A percentile compares a stretch with the other conserved stretches of the same genome.
phyloP scores from a whole-genome alignment of 495 filamentous ascomycete genomes.

The Penicillium atrosanguineum region DNA sequence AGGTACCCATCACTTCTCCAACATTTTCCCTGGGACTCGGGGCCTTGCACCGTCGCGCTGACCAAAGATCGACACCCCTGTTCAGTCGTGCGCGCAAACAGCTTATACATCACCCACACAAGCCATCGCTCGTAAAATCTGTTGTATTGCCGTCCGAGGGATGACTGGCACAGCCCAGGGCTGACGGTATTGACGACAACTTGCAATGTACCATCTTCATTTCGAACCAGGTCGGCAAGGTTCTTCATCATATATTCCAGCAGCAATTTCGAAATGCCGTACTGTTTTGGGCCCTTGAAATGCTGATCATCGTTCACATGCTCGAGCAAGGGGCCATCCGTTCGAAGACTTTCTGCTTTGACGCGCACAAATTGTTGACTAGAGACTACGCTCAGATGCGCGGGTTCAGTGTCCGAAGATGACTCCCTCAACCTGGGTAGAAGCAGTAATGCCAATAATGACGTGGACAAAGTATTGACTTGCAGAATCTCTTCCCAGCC shows the following conservation, averaged over 20 bases:
- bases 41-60: constrained; percentile 47
- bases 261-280: constrained; percentile 47
- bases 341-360: constrained; percentile 31
- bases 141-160: constrained; percentile 39
- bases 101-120: constrained; percentile 33
- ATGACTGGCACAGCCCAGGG: constrained; percentile 42
- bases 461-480: constrained; percentile 59
- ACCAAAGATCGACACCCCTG: constrained; percentile 50
- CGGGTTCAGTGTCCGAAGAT: constrained; percentile 22
- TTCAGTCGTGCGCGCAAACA: constrained; percentile 49
- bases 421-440: constrained; percentile 45
- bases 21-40: constrained; percentile 49
- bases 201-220: constrained; percentile 34
- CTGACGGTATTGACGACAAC: constrained; percentile 47
- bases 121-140: constrained; percentile 36
- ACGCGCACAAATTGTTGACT: constrained; percentile 43
- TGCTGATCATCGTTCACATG: constrained; percentile 29
- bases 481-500: constrained; percentile 56
- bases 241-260: constrained; percentile 44
- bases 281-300: constrained; percentile 39
- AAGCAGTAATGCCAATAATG: constrained; percentile 53
- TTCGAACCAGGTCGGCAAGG: constrained; percentile 30
- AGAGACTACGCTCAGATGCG: constrained; percentile 40
- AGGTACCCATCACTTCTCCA: constrained; percentile 49
- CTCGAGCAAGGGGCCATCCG: constrained; percentile 30